Evolutionary conservation across 2,329 filamentous ascomycete genomes (phyloP).

Genomic region (Aspergillus brasiliensis): DNA sequence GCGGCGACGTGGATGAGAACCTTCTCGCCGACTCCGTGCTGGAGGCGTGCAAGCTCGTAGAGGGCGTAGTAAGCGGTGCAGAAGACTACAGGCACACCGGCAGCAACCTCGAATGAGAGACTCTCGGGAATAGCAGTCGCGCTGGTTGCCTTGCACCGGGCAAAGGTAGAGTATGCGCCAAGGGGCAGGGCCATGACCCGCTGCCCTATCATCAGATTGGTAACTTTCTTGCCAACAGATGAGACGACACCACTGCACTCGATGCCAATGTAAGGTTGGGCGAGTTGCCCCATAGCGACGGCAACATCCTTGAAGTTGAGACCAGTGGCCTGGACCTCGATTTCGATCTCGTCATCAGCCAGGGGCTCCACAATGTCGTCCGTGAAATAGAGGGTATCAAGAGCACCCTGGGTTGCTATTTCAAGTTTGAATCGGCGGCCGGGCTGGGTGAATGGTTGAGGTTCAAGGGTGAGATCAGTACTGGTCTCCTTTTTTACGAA

Average conservation of each 20-base stretch:
- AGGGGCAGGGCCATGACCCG: neutral
- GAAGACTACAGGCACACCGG: neutral
- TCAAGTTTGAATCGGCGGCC: no score
- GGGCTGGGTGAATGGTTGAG: no score
- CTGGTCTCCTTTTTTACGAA: no score
- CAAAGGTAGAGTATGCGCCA: neutral
- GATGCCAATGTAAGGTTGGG: neutral
- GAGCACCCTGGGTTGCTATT: no score
- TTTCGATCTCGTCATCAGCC: neutral
- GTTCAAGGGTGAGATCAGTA: no score
- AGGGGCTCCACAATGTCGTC: no score
- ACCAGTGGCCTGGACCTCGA: neutral
- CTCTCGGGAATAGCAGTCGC: neutral
- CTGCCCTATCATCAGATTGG: neutral
- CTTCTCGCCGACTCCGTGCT: neutral
- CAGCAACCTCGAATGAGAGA: neutral
- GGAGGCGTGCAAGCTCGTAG: neutral
- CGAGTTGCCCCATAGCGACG: neutral
- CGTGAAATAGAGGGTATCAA: no score
- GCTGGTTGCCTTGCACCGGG: neutral
- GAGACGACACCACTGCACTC: neutral
- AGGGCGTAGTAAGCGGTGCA: neutral
- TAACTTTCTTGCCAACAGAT: neutral
- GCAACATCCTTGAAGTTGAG: neutral
- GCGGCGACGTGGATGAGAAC: neutral